A percentile compares a stretch with the other conserved stretches of the same genome.
phyloP scores from a whole-genome alignment of 257 asterid genomes.

The Thymus quinquecostatus region DNA sequence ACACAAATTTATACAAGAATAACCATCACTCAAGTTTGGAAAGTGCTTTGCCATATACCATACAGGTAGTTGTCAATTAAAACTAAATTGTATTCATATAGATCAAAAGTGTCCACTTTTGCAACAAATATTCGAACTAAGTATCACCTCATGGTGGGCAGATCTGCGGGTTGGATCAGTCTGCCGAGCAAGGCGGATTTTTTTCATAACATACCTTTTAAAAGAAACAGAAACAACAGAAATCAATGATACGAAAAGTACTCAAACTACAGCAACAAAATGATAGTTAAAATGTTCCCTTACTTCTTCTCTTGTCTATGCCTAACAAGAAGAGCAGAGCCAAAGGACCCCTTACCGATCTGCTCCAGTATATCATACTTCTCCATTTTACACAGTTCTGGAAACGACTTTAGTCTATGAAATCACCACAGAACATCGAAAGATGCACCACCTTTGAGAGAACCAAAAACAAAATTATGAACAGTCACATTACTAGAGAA shows the following conservation, averaged over 20 bases:
- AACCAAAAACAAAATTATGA: constrained; percentile 12
- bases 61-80: no score
- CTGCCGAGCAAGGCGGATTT: constrained; percentile 98
- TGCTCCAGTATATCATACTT: constrained; percentile 88
- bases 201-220: constrained; percentile 94
- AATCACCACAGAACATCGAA: constrained; percentile 20
- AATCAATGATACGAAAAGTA: constrained; percentile 4
- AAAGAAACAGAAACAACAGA: constrained; percentile 28
- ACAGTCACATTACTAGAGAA: constrained; percentile 23
- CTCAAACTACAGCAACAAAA: constrained; percentile 10
- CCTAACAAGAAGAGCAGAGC: constrained; percentile 94
- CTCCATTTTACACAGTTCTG: constrained; percentile 57
- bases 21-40: neutral
- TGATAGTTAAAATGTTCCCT: constrained; percentile 30
- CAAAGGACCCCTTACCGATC: constrained; percentile 96
- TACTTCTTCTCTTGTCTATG: constrained; percentile 94
- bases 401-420: constrained; percentile 11
- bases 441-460: constrained; percentile 27
- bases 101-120: no score
- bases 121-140: no score
- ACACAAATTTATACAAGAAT: neutral
- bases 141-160: constrained; percentile 99
- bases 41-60: neutral
- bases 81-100: no score
- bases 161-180: constrained; percentile 96